These are phyloP conservation scores for Camellia granthamiana DNA, from an alignment of 148 eudicot species.

Conservation along the genomic window DNA sequence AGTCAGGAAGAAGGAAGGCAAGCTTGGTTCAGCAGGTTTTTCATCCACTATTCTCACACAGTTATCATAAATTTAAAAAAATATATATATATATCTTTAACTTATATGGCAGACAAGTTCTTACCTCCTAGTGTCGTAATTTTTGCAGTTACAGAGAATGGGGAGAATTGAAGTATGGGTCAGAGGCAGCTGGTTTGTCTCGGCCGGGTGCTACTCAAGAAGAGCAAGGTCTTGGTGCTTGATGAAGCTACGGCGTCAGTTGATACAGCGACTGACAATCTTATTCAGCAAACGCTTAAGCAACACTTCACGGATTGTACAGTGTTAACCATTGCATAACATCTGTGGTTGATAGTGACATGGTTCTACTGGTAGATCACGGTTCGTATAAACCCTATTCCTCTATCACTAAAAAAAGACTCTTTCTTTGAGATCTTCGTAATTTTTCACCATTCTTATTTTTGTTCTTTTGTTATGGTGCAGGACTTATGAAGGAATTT, in stretches of 20 bases:
- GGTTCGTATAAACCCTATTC: constrained; percentile 19
- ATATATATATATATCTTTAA: no score
- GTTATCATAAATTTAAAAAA: no score
- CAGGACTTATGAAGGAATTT: constrained; percentile 52
- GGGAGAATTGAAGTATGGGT: constrained; percentile 64
- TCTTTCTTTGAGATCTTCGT: background rate
- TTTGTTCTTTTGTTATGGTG: background rate
- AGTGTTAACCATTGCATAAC: constrained; percentile 52
- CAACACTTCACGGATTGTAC: constrained; percentile 43
- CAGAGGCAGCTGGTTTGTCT: constrained; percentile 64
- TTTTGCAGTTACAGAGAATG: constrained; percentile 48
- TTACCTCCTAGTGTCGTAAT: constrained; percentile 22
- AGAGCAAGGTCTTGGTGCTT: constrained; percentile 48
- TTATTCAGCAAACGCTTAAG: constrained; percentile 44
- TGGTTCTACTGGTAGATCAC: constrained; percentile 57
- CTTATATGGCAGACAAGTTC: background rate
- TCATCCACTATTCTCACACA: background rate
- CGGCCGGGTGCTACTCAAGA: constrained; percentile 54
- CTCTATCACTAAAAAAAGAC: background rate
- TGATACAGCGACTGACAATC: constrained; percentile 57
- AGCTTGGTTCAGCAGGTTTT: constrained; percentile 75
- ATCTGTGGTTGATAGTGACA: constrained; percentile 68
- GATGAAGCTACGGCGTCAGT: constrained; percentile 71
- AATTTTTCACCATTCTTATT: background rate
- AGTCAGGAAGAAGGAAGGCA: constrained; percentile 71